phyloP scores from a whole-genome alignment of 1,284 basidiomycete genomes.

The Moesziomyces aphidis region DNA sequence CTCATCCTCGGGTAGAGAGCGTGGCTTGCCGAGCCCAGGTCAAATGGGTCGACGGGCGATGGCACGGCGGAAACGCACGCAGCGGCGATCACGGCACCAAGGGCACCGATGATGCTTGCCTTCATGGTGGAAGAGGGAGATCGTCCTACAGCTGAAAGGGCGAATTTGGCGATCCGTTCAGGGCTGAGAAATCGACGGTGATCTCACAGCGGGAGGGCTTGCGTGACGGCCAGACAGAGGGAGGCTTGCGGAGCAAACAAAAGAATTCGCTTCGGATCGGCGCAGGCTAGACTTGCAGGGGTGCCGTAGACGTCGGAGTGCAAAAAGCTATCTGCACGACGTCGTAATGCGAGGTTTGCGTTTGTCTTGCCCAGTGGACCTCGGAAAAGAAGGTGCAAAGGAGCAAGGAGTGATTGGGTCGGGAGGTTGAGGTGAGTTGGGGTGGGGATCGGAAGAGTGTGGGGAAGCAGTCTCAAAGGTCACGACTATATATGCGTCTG shows the following conservation, averaged over 20 bases:
- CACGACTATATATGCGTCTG: neutral
- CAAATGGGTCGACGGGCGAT: slow-evolving; percentile 29
- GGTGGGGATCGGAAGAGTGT: neutral
- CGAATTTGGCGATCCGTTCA: neutral
- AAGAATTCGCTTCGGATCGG: neutral
- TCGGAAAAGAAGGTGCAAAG: neutral
- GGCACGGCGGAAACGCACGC: slow-evolving; percentile 26
- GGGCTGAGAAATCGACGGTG: neutral
- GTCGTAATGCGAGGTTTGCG: neutral
- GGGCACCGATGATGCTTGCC: slow-evolving; percentile 15
- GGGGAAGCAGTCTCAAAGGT: neutral
- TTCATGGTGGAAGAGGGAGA: slow-evolving; percentile 15
- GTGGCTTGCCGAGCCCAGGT: slow-evolving; percentile 5
- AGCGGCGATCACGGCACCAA: slow-evolving; percentile 21
- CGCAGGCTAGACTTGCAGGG: neutral
- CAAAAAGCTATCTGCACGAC: neutral
- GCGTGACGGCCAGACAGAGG: neutral
- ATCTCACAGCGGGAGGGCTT: neutral
- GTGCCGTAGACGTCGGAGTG: neutral
- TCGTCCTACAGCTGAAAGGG: neutral
- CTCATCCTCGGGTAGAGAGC: slow-evolving; percentile 24
- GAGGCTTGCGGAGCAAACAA: neutral
- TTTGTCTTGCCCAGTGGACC: neutral
- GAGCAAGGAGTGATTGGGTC: neutral
- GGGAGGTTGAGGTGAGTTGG: neutral